Evolutionary conservation across 139 green algal species (phyloP), one percentile per base, ranked within the genome.

Genomic region (Edaphochlamys debaryana): DNA sequence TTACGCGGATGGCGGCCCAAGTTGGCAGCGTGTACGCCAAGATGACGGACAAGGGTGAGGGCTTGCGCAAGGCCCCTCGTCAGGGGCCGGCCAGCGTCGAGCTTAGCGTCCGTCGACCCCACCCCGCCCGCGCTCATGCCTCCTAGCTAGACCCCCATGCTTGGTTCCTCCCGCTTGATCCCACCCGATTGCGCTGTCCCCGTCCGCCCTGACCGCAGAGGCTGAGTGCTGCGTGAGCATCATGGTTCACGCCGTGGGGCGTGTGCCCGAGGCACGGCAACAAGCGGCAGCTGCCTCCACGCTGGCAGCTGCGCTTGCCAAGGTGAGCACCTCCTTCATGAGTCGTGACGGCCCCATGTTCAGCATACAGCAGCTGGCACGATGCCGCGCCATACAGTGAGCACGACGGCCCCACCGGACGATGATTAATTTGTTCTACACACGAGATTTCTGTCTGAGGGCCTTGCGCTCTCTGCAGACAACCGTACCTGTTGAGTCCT

Each of bases 161-260:
- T n/a, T n/a, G n/a, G n/a, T n/a, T n/a, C n/a, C n/a, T n/a, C n/a
- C n/a, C n/a, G n/a, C n/a, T n/a, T n/a, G n/a, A n/a, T n/a, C n/a
- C n/a, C n/a, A n/a, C n/a, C n/a, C n/a, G n/a, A n/a, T n/a, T n/a
- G n/a, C n/a, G n/a, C n/a, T n/a, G n/a, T n/a, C n/a, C n/a, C n/a
- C n/a, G 45, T 13, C 45, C 45, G 45, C 45, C 11, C 45, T 54
- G 11, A 34, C 27, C n/a, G 54, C 77, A 90, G 86, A 91, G 23
- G 79, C 82, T 0, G 87, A 90, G 64, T 86, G 82, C 66, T 69
- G 87, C 17, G 29, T 80, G n/a, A 88, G 79, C 73, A 71, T 91
- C 17, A 36, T 88, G 30, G 83, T 91, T 2, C 82, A 91, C 56
- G 67, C 79, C 23, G 54, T 88, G 19, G 37, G 60, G n/a, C 63